Percentiles rank a stretch among this genome's conserved stretches.
Conservation (phyloP, 2,329 filamentous ascomycete genomes). For the Neoascochyta sp. region DNA sequence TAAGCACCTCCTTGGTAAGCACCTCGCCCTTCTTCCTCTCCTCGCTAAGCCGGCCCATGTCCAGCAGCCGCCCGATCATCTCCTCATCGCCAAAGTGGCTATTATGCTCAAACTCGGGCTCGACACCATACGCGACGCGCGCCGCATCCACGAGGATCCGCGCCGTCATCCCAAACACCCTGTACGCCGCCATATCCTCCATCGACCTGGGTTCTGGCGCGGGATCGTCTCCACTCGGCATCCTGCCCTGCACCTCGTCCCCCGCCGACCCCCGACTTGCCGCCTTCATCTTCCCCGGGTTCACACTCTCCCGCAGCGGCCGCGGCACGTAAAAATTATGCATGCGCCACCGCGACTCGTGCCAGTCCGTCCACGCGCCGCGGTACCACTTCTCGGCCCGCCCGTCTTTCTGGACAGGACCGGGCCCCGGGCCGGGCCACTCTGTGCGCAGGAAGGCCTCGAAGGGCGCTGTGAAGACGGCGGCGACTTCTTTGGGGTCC, state of each 20-base stretch:
- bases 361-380: conserved; percentile 76
- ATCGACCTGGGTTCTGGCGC: conserved; percentile 38
- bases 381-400: conserved; percentile 71
- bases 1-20: conserved; percentile 51
- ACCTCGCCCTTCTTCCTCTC: conserved; percentile 51
- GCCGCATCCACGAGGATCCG: conserved; percentile 86
- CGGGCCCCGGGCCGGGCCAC: conserved; percentile 46
- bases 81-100: conserved; percentile 63
- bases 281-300: too few species aligned
- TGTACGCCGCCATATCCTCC: conserved; percentile 59
- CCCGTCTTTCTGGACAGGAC: conserved; percentile 38
- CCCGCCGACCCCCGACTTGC: too few species aligned
- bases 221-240: conserved; percentile 19
- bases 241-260: conserved; percentile 2
- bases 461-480: conserved; percentile 87
- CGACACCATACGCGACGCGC: conserved; percentile 73
- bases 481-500: conserved; percentile 86
- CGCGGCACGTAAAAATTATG: conserved; percentile 87
- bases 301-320: too few species aligned
- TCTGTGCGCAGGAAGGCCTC: conserved; percentile 68
- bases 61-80: conserved; percentile 57
- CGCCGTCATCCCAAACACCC: conserved; percentile 94
- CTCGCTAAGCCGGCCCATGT: conserved; percentile 55
- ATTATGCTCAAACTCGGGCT: conserved; percentile 79
- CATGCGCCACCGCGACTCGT: conserved; percentile 74